These are phyloP conservation scores for Tolypocladium pustulatum DNA, from an alignment of 2,329 filamentous ascomycete species.

Conservation along the genomic window DNA sequence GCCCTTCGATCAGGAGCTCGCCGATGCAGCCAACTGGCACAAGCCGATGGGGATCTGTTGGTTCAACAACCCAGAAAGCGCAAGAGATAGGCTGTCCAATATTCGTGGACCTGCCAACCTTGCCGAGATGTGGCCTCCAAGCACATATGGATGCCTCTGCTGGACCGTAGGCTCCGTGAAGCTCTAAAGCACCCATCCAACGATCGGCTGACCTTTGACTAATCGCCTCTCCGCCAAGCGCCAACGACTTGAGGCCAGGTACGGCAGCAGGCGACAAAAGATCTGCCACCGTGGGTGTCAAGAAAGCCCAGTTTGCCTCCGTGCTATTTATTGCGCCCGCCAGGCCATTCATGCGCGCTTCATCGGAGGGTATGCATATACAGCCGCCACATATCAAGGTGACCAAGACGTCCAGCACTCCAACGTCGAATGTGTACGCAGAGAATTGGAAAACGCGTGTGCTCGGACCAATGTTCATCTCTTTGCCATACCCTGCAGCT, in stretches of 20 bases:
- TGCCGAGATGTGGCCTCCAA: background rate
- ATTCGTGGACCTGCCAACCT: background rate
- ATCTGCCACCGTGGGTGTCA: constrained; percentile 6
- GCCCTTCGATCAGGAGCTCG: constrained; percentile 25
- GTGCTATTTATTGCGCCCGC: constrained; percentile 3
- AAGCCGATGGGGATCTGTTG: constrained; percentile 11
- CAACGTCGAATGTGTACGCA: constrained; percentile 9
- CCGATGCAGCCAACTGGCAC: constrained; percentile 17
- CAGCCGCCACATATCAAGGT: constrained; percentile 7
- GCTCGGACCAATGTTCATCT: constrained; percentile 1
- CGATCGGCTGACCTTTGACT: background rate
- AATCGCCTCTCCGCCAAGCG: constrained; percentile 1
- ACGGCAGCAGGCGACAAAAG: constrained; percentile 1
- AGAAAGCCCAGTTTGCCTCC: background rate
- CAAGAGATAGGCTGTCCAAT: background rate
- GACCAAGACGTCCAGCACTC: constrained; percentile 6
- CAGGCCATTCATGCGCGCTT: constrained; percentile 6
- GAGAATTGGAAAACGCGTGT: constrained; percentile 9
- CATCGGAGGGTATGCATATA: constrained; percentile 8
- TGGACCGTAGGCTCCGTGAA: background rate
- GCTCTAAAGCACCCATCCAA: background rate
- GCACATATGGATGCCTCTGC: background rate
- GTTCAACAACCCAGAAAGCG: constrained; percentile 18
- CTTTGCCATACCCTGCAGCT: background rate
- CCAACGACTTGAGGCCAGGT: background rate